These are phyloP conservation scores for Talaromyces ruber DNA, from an alignment of 495 filamentous ascomycete genomes.

Conservation along the genomic window DNA sequence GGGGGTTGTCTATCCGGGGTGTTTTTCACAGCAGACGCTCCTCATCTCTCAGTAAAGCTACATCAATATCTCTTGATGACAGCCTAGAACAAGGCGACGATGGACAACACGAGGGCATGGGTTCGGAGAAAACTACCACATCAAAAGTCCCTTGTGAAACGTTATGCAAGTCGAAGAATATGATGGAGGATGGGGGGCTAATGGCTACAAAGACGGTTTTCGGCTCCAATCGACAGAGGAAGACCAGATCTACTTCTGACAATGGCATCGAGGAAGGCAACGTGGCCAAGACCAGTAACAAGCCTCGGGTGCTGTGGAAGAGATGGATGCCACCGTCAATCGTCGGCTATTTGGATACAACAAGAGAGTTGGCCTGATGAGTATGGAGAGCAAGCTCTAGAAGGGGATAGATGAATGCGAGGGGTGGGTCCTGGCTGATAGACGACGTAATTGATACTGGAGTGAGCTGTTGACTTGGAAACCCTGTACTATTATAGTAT, in stretches of 20 bases:
- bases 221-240: not conserved
- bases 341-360: not conserved
- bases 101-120: not conserved
- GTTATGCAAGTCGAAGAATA: not conserved
- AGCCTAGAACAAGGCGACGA: conserved; percentile 10
- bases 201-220: not conserved
- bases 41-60: conserved; percentile 18
- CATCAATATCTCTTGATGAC: conserved; percentile 10
- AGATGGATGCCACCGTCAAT: not conserved
- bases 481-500: not conserved
- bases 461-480: not conserved
- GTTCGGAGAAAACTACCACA: not conserved
- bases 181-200: not conserved
- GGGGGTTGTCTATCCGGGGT: conserved; percentile 56
- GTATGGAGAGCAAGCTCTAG: not conserved
- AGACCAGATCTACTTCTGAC: not conserved
- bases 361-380: not conserved
- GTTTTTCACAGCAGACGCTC: conserved; percentile 22
- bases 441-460: not conserved
- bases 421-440: not conserved
- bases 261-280: not conserved
- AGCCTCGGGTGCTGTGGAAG: conserved; percentile 2
- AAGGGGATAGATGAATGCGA: not conserved
- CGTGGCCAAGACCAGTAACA: not conserved
- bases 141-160: not conserved